A percentile compares a stretch with the other conserved stretches of the same genome.
phyloP scores from a whole-genome alignment of 306 rosid genomes.

The Malus orientalis region DNA sequence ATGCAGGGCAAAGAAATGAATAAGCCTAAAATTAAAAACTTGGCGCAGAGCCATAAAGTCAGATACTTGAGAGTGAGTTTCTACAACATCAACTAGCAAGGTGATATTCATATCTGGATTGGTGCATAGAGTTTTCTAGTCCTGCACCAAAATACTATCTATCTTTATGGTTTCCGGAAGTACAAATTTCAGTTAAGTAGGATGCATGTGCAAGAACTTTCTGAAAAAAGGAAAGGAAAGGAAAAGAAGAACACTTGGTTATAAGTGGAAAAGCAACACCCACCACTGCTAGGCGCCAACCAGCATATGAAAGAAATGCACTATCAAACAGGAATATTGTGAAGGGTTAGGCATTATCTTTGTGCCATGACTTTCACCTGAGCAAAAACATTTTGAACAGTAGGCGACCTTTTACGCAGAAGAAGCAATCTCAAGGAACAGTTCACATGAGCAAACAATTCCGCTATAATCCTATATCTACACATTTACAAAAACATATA shows the following conservation, averaged over 20 bases:
- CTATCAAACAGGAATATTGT: neutral
- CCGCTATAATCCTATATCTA: slow-evolving; percentile 37
- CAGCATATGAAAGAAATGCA: too few relatives aligned
- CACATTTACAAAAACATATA: neutral
- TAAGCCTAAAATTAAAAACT: slow-evolving; percentile 44
- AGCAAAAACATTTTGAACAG: slow-evolving; percentile 40
- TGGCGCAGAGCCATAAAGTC: slow-evolving; percentile 34
- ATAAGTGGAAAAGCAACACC: neutral
- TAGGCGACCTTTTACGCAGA: slow-evolving; percentile 38
- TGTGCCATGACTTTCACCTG: slow-evolving; percentile 48
- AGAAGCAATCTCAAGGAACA: slow-evolving; percentile 50
- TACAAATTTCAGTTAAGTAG: slow-evolving; percentile 57
- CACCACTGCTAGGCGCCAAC: too few relatives aligned
- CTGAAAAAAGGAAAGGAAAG: slow-evolving; percentile 27
- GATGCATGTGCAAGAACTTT: slow-evolving; percentile 41
- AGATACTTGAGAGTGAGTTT: slow-evolving; percentile 30
- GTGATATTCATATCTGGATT: slow-evolving; percentile 49
- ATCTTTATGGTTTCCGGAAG: slow-evolving; percentile 44
- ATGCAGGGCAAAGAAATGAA: slow-evolving; percentile 32
- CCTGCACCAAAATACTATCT: slow-evolving; percentile 32
- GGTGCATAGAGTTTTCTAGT: slow-evolving; percentile 50
- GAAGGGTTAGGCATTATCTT: slow-evolving; percentile 24
- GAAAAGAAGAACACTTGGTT: slow-evolving; percentile 3
- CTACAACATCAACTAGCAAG: slow-evolving; percentile 38
- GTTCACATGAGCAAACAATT: slow-evolving; percentile 37